Evolutionary conservation across 768 basidiomycete species (phyloP).

Genomic region (Lactarius trivialis): DNA sequence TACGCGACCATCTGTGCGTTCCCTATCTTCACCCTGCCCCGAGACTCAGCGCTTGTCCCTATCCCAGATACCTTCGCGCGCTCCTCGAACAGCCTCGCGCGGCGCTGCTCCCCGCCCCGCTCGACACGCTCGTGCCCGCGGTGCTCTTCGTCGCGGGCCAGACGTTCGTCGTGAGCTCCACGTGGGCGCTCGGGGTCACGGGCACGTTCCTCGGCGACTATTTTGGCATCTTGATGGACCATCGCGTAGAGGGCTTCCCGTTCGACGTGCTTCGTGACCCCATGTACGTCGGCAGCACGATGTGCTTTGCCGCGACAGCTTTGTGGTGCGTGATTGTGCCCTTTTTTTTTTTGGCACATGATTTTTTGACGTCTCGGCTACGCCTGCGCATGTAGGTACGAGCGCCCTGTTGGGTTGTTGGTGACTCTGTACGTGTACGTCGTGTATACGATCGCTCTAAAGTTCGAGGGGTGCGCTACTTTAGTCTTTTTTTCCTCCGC

Average conservation of each 20-base stretch:
- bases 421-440: slow-evolving; percentile 78
- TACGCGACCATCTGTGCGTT: slow-evolving; percentile 79
- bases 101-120: slow-evolving; percentile 59
- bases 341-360: neutral
- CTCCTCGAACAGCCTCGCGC: slow-evolving; percentile 67
- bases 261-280: slow-evolving; percentile 91
- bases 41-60: neutral
- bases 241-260: slow-evolving; percentile 91
- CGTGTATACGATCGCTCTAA: slow-evolving; percentile 76
- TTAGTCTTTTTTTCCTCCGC: slow-evolving; percentile 29
- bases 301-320: slow-evolving; percentile 82
- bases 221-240: slow-evolving; percentile 82
- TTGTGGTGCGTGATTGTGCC: slow-evolving; percentile 66
- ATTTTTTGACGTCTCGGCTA: neutral
- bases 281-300: slow-evolving; percentile 94
- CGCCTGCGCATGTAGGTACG: slow-evolving; percentile 51
- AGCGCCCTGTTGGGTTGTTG: slow-evolving; percentile 76
- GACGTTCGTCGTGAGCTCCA: slow-evolving; percentile 80
- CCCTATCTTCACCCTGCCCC: neutral
- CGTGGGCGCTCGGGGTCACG: slow-evolving; percentile 86
- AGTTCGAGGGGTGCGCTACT: slow-evolving; percentile 75
- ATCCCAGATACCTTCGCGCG: slow-evolving; percentile 63
- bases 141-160: slow-evolving; percentile 67
- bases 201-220: slow-evolving; percentile 88
- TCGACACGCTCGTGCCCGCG: slow-evolving; percentile 51